phyloP scores from a whole-genome alignment of 257 asterid species.

The Plantago elongata region DNA sequence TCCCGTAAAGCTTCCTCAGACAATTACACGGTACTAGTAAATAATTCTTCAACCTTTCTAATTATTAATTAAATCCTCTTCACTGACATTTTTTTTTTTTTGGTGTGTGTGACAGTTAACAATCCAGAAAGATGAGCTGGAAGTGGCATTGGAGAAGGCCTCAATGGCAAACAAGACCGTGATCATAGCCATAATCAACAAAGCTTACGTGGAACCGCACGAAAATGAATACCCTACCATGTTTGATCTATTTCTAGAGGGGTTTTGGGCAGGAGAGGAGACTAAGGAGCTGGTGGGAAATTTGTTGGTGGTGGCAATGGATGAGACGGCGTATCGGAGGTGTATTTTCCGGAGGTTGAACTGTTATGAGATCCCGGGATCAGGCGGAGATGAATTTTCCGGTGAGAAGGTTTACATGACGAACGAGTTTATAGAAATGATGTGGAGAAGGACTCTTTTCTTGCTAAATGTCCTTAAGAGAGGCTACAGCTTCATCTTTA shows the following conservation, averaged over 20 bases:
- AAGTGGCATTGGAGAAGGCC: constrained; percentile 41
- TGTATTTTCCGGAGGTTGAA: constrained; percentile 52
- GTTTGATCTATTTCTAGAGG: constrained; percentile 75
- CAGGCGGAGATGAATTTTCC: constrained; percentile 33
- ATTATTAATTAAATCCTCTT: not conserved
- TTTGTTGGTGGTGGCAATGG: constrained; percentile 61
- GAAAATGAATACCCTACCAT: constrained; percentile 43
- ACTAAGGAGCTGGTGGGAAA: constrained; percentile 41
- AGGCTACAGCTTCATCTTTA: constrained; percentile 66
- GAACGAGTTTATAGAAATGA: constrained; percentile 62
- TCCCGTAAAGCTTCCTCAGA: constrained; percentile 1
- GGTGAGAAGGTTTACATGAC: constrained; percentile 65
- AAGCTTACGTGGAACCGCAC: constrained; percentile 57
- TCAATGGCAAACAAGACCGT: constrained; percentile 54
- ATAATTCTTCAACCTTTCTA: not conserved
- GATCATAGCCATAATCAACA: constrained; percentile 52
- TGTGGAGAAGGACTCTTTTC: constrained; percentile 74
- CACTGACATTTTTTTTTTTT: too few relatives aligned
- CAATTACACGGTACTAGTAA: constrained; percentile 20
- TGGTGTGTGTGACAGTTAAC: not conserved
- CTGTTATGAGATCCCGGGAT: constrained; percentile 43
- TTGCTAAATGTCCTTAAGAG: constrained; percentile 48
- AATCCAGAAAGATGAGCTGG: constrained; percentile 29
- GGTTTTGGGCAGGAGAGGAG: constrained; percentile 69
- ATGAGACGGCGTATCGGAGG: constrained; percentile 47